Base-by-base conservation (phyloP, 805 yeast species). In the Lipomyces mesembrius region DNA sequence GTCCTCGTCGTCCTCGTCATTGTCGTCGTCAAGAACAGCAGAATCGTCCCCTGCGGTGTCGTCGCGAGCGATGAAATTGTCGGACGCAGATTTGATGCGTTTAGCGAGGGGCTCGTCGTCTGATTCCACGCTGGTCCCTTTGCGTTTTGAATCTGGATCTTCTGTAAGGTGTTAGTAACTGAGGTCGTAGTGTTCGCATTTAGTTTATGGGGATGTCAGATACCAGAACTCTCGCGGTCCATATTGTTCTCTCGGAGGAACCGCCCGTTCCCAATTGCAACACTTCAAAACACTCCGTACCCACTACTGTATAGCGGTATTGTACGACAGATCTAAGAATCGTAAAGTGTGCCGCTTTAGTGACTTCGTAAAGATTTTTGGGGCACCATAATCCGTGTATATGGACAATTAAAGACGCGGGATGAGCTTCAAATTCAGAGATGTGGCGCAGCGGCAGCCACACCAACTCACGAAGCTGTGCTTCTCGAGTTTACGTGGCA, bases 21-120 rank as follows among this genome's bases (percentile, higher is more conserved):
- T 77, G 20, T 74, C 76, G 43, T 73, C 77, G 14, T 71, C 78
- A n/a, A 76, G 76, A 49, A 72, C 52, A 0, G 69, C 74, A 1
- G 63, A 71, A 53, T 74, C 68, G 0, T 75, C 77, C 27, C 69
- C 72, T 34, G 39, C 37, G 29, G 25, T 35, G 27, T 63, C 71
- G 29, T 65, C 72, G 4, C 64, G 76, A 22, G 25, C 55, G 34
- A 25, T 29, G 6, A 25, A 4, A 11, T 52, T 22, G 56, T 74
- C 73, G 27, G 70, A 74, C 8, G 70, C 74, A 7, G 68, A 69
- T 52, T 75, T 78, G 11, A 72, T 74, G 59, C 77, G 77, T 39
- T 75, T 75, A n/a, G 74, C 69, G 6, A 74, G 63, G 14, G 77
- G 77, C 58, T 74, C 77, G 35, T 75, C 77, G 12, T 75, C 57